Base-by-base conservation (phyloP, 2,329 filamentous ascomycete species). In the Hypoxylon sp. region DNA sequence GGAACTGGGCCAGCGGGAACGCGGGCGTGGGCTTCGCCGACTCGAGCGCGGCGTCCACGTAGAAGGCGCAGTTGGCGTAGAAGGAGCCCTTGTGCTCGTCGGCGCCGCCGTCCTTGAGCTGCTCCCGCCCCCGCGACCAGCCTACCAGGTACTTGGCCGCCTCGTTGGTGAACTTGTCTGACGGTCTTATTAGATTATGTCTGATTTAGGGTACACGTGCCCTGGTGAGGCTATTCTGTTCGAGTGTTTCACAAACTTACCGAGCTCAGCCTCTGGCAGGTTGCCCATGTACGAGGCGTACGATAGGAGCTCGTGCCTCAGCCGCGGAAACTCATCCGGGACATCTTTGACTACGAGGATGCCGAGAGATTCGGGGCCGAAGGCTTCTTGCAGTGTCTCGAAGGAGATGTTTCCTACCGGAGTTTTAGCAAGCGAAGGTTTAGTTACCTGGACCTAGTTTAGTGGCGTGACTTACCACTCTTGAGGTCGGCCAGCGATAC, bases 321-420 rank as follows among this genome's bases (percentile, higher is more conserved):
- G 78, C n/a, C 82, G 76, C 11, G 83, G 75, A 68, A 96, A 99
- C 48, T 85, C 80, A 4, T 81, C 62, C 0, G 92, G 91, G 0
- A 98, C 84, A 71, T 92, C 91, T 72, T 90, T 92, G 43, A 99
- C 93, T n/a, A 98, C 79, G 52, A 99, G 88, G 48, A 99, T 97
- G 0, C 95, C 95, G 10, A 98, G 80, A 2, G 92, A 97, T 21
- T 90, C 86, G 1, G 93, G 92, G 0, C 95, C 95, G 72, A 99
- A 98, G 0, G 95, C 95, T 66, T 89, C 76, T 67, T 90, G 84
- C 9, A 95, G 81, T 0, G 84, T 83, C 53, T 85, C 82, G 48
- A 91, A 88, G 0, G 88, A 81, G 41, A 94, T 81, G 55, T 82
- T 83, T 17, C 86, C 89, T 91, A 63, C 37, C 4, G 7, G 49